Percentiles rank a stretch among this genome's conserved stretches.
Conservation (phyloP, 176 grass and related monocot genomes). For the Avena eriantha region DNA sequence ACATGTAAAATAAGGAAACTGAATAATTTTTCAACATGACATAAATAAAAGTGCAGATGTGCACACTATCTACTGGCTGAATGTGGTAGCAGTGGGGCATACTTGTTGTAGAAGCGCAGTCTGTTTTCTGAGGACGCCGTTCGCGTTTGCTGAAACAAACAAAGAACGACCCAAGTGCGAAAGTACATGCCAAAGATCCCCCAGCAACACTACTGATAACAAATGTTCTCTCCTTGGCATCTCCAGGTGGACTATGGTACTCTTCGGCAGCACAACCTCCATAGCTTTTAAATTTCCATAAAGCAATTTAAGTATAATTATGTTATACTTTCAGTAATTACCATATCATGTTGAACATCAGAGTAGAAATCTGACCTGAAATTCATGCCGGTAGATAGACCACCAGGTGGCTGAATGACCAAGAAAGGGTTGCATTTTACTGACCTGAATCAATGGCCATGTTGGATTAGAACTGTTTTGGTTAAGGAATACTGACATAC, state of each 20-base stretch:
- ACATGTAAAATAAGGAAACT: constrained; percentile 1
- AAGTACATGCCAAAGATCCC: constrained; percentile 67
- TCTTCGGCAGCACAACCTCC: constrained; percentile 49
- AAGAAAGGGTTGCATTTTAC: constrained; percentile 66
- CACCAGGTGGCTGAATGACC: constrained; percentile 47
- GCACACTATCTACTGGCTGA: constrained; percentile 41
- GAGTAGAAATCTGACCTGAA: constrained; percentile 54
- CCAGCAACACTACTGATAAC: constrained; percentile 54
- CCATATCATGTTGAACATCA: constrained; percentile 20
- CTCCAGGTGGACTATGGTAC: constrained; percentile 32
- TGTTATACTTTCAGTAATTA: constrained; percentile 13
- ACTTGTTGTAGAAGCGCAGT: constrained; percentile 63
- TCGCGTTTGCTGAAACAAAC: constrained; percentile 64
- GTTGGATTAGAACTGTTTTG: constrained; percentile 11
- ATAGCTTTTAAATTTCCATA: constrained; percentile 50
- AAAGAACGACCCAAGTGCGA: constrained; percentile 57
- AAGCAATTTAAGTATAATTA: constrained; percentile 26
- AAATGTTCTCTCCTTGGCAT: constrained; percentile 39
- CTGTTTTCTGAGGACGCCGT: constrained; percentile 45
- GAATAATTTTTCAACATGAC: not conserved
- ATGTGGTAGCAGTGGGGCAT: constrained; percentile 27
- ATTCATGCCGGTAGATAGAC: constrained; percentile 38
- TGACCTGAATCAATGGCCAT: constrained; percentile 48
- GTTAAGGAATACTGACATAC: not conserved
- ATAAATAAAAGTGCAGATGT: not conserved